phyloP scores from a whole-genome alignment of 768 basidiomycete species.

The Amanita pseudoporphyria region DNA sequence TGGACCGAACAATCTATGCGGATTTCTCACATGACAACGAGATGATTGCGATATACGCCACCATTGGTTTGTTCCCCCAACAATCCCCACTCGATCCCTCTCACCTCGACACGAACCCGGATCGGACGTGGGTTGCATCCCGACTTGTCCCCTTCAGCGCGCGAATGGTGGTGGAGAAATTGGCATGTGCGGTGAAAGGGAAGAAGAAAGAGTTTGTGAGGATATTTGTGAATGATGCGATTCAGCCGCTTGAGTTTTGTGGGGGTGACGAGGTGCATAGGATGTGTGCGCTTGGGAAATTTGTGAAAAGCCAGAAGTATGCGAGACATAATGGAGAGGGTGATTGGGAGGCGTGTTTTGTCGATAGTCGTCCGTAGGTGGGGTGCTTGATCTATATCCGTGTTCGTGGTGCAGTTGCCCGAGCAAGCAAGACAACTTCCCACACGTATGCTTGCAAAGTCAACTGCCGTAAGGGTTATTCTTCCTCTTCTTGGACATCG shows the following conservation, averaged over 20 bases:
- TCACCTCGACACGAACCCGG: constrained; percentile 16
- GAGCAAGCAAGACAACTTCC: too few species aligned
- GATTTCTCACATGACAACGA: constrained; percentile 87
- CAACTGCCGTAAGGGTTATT: too few species aligned
- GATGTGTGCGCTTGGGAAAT: constrained; percentile 53
- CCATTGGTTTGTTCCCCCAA: constrained; percentile 43
- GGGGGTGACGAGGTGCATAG: constrained; percentile 36
- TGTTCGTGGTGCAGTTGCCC: background rate
- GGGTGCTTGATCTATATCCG: background rate
- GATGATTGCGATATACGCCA: constrained; percentile 71
- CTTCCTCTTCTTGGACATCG: too few species aligned
- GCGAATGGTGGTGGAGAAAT: constrained; percentile 64
- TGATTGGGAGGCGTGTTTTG: constrained; percentile 61
- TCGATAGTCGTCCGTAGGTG: constrained; percentile 7
- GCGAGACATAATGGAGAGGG: constrained; percentile 59
- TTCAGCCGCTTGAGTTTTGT: constrained; percentile 58
- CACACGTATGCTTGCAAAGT: too few species aligned
- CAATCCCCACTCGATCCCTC: constrained; percentile 22
- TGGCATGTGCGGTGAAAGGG: constrained; percentile 32
- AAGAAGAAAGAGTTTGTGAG: constrained; percentile 42
- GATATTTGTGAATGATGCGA: constrained; percentile 69
- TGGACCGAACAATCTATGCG: constrained; percentile 52
- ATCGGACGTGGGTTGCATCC: constrained; percentile 43
- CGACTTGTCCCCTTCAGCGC: constrained; percentile 67
- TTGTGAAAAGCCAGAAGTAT: constrained; percentile 65